Evolutionary conservation across 2,329 filamentous ascomycete genomes (phyloP), one percentile per base, ranked within the genome.

Genomic region (Claviceps quebecensis): DNA sequence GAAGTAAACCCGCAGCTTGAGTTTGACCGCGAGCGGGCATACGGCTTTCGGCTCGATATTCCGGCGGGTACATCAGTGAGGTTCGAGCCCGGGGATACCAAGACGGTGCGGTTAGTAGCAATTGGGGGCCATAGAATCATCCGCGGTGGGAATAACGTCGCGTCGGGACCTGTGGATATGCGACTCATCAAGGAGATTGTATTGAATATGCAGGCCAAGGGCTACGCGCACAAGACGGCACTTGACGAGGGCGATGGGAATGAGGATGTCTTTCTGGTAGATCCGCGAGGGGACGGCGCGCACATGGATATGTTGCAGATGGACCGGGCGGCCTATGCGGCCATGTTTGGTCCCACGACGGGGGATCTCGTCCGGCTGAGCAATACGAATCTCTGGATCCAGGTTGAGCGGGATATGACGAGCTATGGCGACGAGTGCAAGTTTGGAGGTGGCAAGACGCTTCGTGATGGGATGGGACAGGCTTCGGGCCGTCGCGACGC

Each of bases 391-490:
- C 74, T 97, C 9, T 96, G 90, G 89, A 76, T 97, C 61, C 80
- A 83, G 65, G 86, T 97, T 5, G 91, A 97, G 69, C 84, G 82
- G 55, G 91, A 97, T 63, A 71, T 84, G 60, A 91, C 90, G 0
- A 72, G 73, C 4, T 94, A 95, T 63, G 91, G 91, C 8, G 91
- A 97, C 56, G 91, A 97, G 70, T 96, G 90, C 65, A 85, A 89
- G 57, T 97, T 97, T 67, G 91, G 91, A 16, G 91, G 91, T 45
- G 91, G 91, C 46, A 97, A 97, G 74, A 93, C 88, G 39, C 70
- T 97, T 53, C 79, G 91, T 55, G 91, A 97, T 66, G 91, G 91
- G 36, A 97, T 97, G 90, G 91, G 90, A 3, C 90, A 96, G 70
- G 87, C 89, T 5, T 84, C 83, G 23, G 90, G 87, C 4, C 76